Conservation (phyloP, 805 yeast species). For the Tetrapisispora arboricola region DNA sequence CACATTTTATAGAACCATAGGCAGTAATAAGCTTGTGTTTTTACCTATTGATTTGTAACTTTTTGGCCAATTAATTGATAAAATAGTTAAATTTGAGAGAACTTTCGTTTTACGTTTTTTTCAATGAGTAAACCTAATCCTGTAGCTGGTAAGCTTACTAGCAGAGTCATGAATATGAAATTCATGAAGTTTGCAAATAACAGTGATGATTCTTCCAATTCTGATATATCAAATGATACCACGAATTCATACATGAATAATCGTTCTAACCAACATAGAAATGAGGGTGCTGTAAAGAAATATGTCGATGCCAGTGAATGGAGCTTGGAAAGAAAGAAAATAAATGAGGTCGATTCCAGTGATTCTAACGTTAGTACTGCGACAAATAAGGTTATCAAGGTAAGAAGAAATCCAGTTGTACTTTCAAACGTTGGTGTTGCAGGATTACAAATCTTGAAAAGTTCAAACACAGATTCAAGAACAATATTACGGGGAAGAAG, state of each 20-base stretch:
- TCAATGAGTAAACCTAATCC: conserved; percentile 5
- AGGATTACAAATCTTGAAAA: neutral
- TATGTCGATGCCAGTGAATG: conserved; percentile 1
- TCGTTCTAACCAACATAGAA: neutral
- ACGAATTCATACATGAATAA: neutral
- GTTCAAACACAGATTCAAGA: neutral
- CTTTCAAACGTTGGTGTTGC: conserved; percentile 2
- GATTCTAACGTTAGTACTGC: too few relatives aligned
- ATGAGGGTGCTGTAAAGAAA: neutral
- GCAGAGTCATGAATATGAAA: conserved; percentile 78
- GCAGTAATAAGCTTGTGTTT: too few relatives aligned
- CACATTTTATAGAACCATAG: too few relatives aligned
- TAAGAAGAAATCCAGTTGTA: neutral
- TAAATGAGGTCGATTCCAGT: too few relatives aligned
- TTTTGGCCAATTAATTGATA: too few relatives aligned
- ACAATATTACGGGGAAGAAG: conserved; percentile 4
- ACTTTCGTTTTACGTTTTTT: neutral
- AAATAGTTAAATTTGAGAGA: too few relatives aligned
- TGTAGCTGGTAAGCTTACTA: conserved; percentile 38
- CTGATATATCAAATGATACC: neutral
- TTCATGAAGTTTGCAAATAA: conserved; percentile 43
- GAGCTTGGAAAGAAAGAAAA: neutral
- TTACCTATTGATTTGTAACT: too few relatives aligned
- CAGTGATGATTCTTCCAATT: conserved; percentile 13
- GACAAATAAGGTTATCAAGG: neutral